Evolutionary conservation across 345 rosid genomes (phyloP).

Genomic region (Gossypium australe): DNA sequence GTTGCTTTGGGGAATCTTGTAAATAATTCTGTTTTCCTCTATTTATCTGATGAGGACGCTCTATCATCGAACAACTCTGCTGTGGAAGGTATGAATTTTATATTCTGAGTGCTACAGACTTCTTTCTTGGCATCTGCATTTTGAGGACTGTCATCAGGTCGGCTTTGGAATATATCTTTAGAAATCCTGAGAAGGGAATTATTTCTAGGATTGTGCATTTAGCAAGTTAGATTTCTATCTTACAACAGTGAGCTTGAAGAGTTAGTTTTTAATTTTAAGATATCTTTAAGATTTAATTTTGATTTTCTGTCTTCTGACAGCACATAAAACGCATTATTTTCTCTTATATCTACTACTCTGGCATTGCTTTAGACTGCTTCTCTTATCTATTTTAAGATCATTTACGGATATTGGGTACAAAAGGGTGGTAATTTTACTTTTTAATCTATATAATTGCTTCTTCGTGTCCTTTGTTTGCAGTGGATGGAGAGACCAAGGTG

Average conservation of each 20-base stretch:
- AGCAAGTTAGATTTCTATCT: neutral
- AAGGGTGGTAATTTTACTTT: conserved; percentile 1
- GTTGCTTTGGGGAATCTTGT: conserved; percentile 97
- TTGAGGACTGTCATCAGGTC: neutral
- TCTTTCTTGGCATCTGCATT: neutral
- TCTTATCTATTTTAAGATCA: neutral
- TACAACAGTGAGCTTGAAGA: conserved; percentile 10
- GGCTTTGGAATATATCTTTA: neutral
- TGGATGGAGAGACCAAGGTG: conserved; percentile 75
- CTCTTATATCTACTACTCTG: neutral
- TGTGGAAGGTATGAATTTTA: conserved; percentile 54
- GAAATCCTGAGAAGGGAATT: neutral
- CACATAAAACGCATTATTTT: neutral
- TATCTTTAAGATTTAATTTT: neutral
- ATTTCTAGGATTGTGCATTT: neutral
- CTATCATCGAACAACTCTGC: conserved; percentile 46
- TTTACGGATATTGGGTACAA: neutral
- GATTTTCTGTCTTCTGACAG: neutral
- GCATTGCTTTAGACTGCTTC: neutral
- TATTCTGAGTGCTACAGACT: neutral
- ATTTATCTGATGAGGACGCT: conserved; percentile 61
- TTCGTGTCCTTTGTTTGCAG: conserved; percentile 39
- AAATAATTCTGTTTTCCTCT: conserved; percentile 88
- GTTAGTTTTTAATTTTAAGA: neutral
- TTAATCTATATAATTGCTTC: conserved; percentile 8